These are phyloP conservation scores for Talaromyces adpressus DNA, from an alignment of 495 filamentous ascomycete genomes.

Conservation along the genomic window DNA sequence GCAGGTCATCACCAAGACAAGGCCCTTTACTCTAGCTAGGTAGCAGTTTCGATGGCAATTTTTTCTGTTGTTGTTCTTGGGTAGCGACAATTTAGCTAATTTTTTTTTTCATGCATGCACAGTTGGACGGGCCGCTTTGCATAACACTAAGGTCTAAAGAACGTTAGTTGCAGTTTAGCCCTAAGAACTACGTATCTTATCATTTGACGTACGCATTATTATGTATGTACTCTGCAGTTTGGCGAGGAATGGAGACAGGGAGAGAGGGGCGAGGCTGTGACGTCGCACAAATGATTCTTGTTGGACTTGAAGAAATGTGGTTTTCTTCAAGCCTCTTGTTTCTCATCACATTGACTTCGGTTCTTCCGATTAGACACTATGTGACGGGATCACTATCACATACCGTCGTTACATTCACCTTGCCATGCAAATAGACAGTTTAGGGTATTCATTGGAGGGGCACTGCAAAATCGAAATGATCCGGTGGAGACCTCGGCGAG, in stretches of 20 bases:
- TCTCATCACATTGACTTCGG: not conserved
- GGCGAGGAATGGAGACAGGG: not conserved
- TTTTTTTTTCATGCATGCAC: constrained; percentile 8
- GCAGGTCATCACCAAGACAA: not conserved
- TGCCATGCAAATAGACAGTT: not conserved
- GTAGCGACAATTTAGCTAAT: not conserved
- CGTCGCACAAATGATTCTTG: not conserved
- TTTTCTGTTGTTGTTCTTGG: constrained; percentile 1
- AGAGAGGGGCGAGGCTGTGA: not conserved
- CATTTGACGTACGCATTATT: not conserved
- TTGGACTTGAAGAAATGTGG: not conserved
- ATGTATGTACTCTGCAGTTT: not conserved
- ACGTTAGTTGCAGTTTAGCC: not conserved
- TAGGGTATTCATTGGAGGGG: not conserved
- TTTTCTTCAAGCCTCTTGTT: not conserved
- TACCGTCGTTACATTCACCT: not conserved
- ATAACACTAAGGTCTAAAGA: not conserved
- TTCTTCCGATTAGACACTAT: not conserved
- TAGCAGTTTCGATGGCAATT: not conserved
- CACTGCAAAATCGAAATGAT: not conserved
- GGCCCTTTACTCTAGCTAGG: not conserved
- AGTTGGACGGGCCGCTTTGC: constrained; percentile 9
- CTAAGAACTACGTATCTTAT: not conserved
- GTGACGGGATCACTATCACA: not conserved
- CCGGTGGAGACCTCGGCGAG: not conserved